Evolutionary conservation across 176 grass and related monocot species (phyloP).

Genomic region (Oryza meridionalis): DNA sequence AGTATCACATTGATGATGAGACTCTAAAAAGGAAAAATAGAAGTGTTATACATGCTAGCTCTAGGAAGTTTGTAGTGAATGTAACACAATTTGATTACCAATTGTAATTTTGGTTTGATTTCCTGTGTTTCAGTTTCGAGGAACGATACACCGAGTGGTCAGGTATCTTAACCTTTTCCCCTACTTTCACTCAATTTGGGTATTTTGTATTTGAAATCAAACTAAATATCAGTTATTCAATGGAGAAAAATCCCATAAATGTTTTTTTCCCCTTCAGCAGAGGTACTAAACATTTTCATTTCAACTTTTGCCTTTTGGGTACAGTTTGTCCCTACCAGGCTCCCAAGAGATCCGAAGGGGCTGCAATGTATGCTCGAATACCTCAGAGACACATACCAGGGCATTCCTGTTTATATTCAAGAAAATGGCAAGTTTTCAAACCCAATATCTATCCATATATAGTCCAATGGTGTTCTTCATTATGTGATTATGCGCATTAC

Average conservation of each 20-base stretch:
- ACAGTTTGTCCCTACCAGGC: constrained; percentile 47
- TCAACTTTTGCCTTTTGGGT: neutral
- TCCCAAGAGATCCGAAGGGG: constrained; percentile 57
- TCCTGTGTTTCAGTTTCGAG: constrained; percentile 52
- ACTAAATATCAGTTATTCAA: neutral
- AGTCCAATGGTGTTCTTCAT: neutral
- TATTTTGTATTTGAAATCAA: neutral
- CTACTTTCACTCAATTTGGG: neutral
- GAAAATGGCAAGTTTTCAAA: constrained; percentile 68
- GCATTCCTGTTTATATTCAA: constrained; percentile 75
- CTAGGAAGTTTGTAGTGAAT: neutral
- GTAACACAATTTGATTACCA: neutral
- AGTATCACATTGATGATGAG: too few species aligned
- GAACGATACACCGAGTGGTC: constrained; percentile 42
- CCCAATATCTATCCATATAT: neutral
- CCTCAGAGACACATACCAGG: constrained; percentile 57
- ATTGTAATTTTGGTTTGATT: constrained; percentile 18
- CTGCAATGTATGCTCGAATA: constrained; percentile 64
- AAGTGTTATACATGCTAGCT: neutral
- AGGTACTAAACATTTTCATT: neutral
- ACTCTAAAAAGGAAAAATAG: too few species aligned
- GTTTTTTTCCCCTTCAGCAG: neutral
- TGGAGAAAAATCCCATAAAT: neutral
- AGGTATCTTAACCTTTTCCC: constrained; percentile 35
- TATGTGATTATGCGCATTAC: neutral